Conservation (phyloP, 2,329 filamentous ascomycete genomes). For the Sclerotinia minor region DNA sequence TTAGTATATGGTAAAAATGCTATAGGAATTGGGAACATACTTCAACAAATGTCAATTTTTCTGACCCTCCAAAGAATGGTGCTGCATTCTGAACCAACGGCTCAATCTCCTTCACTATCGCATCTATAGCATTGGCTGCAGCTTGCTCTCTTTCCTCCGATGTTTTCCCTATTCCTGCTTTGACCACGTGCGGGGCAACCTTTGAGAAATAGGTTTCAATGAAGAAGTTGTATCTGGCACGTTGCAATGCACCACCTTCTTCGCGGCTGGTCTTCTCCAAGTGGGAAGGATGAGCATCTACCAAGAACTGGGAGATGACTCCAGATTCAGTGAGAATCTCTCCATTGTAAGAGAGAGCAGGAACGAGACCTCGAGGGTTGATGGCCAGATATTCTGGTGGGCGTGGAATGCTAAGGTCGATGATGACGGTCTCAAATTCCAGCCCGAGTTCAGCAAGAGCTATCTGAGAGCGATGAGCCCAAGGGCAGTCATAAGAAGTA, state of each 20-base stretch:
- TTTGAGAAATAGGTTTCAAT: conserved; percentile 69
- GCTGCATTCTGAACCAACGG: conserved; percentile 59
- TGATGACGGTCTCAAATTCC: conserved; percentile 68
- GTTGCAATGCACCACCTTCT: conserved; percentile 56
- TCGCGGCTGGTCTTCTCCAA: conserved; percentile 59
- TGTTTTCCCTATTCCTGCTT: conserved; percentile 34
- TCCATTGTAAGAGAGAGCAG: conserved; percentile 64
- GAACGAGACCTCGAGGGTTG: conserved; percentile 78
- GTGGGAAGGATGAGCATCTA: conserved; percentile 67
- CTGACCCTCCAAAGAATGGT: conserved; percentile 65
- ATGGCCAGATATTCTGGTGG: conserved; percentile 72
- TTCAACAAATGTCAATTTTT: conserved; percentile 71
- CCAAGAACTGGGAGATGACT: conserved; percentile 70
- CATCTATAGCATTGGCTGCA: conserved; percentile 53
- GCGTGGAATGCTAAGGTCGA: conserved; percentile 69
- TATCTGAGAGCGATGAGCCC: conserved; percentile 78
- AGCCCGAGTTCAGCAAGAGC: conserved; percentile 65
- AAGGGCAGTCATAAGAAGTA: conserved; percentile 54
- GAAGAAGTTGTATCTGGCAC: conserved; percentile 71
- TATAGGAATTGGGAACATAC: conserved; percentile 46
- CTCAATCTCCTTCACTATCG: conserved; percentile 70
- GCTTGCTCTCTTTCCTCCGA: conserved; percentile 51
- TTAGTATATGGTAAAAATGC: conserved; percentile 25
- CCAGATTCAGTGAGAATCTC: conserved; percentile 72
- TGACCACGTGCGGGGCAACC: conserved; percentile 52